Base-by-base conservation (phyloP, 345 rosid genomes). In the Murraya koenigii region DNA sequence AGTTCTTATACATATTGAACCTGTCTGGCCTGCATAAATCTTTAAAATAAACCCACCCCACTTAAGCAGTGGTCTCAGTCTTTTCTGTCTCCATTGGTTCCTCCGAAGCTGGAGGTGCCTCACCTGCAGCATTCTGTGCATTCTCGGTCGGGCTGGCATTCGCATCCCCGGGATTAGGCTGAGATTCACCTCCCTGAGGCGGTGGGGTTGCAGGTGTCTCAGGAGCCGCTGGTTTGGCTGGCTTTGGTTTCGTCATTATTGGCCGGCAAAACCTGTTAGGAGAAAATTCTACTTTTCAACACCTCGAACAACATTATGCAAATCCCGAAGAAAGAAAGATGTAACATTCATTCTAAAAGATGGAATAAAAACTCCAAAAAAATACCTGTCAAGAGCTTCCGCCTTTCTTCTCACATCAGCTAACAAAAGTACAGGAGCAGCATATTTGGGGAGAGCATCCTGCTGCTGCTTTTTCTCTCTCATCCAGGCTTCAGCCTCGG, bases 211-310 rank as follows among this genome's bases (percentile, higher is more conserved):
- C 79, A 0, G 95, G 89, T 70, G 86, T 74, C 78, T 90, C 97
- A 19, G 97, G 88, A 15, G 92, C 73, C 19, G 87, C 78, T 26
- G 95, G 89, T 81, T 95, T 93, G 30, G 90, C 84, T 4, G 97
- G 99, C 75, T 91, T 95, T 22, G 93, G 93, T 75, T 92, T 95
- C 20, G 88, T 95, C 98, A 95, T 95, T 74, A 95, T 85, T 10
- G 98, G 97, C 82, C 93, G 88, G 88, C 98, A 91, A 39, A 88
- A 62, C 88, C 99, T 95, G 87, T 47, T 7, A 32, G 66, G 14
- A 58, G 28, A 49, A 61, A 58, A 20, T 58, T 44, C 5, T 1
- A 15, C 5, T 28, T 56, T 26, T 69, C 26, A 79, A 7, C 8
- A 9, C 30, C 69, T 39, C 20, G 52, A 52, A 74, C 52, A 74